A percentile compares a stretch with the other conserved stretches of the same genome.
phyloP scores from a whole-genome alignment of 2,329 filamentous ascomycete species.

The Alternaria sp. region DNA sequence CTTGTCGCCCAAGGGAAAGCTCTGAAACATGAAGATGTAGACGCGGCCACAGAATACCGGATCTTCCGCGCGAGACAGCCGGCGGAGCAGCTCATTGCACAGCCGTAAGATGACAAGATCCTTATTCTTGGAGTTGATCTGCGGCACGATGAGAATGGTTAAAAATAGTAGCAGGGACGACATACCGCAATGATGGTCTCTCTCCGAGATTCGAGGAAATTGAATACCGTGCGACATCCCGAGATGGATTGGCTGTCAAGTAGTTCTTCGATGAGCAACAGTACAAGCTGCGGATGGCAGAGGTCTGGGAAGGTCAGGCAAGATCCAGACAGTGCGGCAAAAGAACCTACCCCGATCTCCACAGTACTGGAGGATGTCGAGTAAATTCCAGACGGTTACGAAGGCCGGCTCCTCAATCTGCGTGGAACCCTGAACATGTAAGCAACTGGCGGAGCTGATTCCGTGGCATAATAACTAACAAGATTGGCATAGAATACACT shows the following conservation, averaged over 20 bases:
- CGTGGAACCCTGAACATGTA: slow-evolving; percentile 66
- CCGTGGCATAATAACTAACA: slow-evolving; percentile 59
- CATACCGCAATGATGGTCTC: slow-evolving; percentile 81
- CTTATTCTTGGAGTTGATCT: slow-evolving; percentile 64
- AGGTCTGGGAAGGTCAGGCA: slow-evolving; percentile 47
- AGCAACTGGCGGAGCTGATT: slow-evolving; percentile 4
- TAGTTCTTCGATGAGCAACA: slow-evolving; percentile 92
- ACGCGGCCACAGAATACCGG: slow-evolving; percentile 97
- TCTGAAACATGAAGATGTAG: slow-evolving; percentile 98
- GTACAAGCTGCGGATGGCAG: slow-evolving; percentile 79
- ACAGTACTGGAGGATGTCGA: slow-evolving; percentile 88
- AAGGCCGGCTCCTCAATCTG: slow-evolving; percentile 80
- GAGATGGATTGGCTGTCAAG: slow-evolving; percentile 95
- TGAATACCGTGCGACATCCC: slow-evolving; percentile 89
- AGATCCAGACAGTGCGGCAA: not conserved
- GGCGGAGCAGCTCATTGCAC: slow-evolving; percentile 92
- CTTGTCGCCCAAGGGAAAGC: slow-evolving; percentile 93
- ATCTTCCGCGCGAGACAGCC: slow-evolving; percentile 93
- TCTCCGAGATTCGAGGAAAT: slow-evolving; percentile 91
- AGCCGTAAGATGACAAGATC: slow-evolving; percentile 87
- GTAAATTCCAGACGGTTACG: slow-evolving; percentile 86
- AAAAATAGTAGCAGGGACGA: not conserved
- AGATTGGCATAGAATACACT: slow-evolving; percentile 80
- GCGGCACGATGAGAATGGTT: slow-evolving; percentile 26
- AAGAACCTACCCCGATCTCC: slow-evolving; percentile 75